phyloP scores from a whole-genome alignment of 1,284 basidiomycete genomes.

The Heterobasidion annosum region DNA sequence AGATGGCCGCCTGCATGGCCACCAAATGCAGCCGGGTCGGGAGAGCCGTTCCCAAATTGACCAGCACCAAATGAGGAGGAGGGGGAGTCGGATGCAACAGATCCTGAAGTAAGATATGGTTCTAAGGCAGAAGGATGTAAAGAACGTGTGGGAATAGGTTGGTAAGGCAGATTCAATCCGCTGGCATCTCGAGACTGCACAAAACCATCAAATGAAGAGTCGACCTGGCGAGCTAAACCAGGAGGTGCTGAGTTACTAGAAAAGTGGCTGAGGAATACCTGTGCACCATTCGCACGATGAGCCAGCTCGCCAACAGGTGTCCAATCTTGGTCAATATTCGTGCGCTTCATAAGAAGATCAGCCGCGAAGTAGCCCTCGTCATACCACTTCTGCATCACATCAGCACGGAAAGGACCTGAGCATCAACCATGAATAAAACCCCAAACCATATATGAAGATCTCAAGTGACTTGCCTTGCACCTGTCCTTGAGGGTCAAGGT shows the following conservation, averaged over 20 bases:
- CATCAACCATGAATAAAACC: not conserved
- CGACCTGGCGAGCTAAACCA: conserved; percentile 39
- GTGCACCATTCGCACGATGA: conserved; percentile 39
- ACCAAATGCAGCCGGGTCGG: conserved; percentile 52
- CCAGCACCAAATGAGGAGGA: conserved; percentile 59
- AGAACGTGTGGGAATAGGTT: conserved; percentile 53
- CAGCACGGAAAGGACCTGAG: conserved; percentile 83
- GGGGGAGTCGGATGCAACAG: conserved; percentile 55
- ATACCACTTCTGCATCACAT: conserved; percentile 95
- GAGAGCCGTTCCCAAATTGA: conserved; percentile 55
- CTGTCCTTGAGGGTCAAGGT: conserved; percentile 84
- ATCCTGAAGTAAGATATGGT: conserved; percentile 40
- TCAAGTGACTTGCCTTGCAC: conserved; percentile 61
- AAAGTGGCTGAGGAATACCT: conserved; percentile 55
- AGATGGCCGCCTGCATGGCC: conserved; percentile 32
- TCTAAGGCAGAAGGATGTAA: conserved; percentile 48
- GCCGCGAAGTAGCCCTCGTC: conserved; percentile 87
- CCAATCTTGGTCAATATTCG: conserved; percentile 57
- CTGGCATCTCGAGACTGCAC: conserved; percentile 25
- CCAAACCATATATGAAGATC: not conserved
- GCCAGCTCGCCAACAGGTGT: conserved; percentile 50
- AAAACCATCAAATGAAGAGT: conserved; percentile 31
- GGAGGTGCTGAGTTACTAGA: conserved; percentile 31
- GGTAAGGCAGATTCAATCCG: conserved; percentile 42
- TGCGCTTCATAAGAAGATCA: conserved; percentile 80